Percentiles rank a stretch among this genome's conserved stretches.
Evolutionary conservation across 2,329 filamentous ascomycete species (phyloP).

Genomic region (Colletotrichum sp.): DNA sequence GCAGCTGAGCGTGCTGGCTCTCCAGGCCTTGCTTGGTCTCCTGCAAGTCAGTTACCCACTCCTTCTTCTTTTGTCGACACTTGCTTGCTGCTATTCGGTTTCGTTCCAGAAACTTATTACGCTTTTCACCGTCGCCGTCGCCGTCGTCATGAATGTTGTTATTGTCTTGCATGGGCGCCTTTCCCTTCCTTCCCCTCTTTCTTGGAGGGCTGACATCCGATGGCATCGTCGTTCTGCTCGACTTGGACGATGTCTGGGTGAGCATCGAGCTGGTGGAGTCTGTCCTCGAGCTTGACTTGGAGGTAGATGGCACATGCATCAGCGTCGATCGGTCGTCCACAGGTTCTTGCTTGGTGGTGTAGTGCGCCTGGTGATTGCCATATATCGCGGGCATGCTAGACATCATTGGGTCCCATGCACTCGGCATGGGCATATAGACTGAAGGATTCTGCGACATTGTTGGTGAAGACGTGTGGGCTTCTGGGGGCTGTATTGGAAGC

Average conservation of each 20-base stretch:
- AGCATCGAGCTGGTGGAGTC: background rate
- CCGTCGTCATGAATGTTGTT: background rate
- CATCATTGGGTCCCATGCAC: conserved; percentile 10
- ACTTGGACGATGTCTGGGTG: conserved; percentile 1
- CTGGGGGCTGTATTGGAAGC: background rate
- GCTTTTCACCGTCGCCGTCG: conserved; percentile 43
- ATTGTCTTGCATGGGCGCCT: conserved; percentile 23
- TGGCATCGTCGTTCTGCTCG: conserved; percentile 22
- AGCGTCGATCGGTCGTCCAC: background rate
- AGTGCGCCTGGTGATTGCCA: conserved; percentile 6
- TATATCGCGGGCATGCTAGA: background rate
- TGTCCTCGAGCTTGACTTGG: background rate
- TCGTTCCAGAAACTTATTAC: conserved; percentile 67
- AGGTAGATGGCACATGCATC: background rate
- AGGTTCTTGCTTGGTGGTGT: conserved; percentile 13
- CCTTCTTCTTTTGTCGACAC: conserved; percentile 72
- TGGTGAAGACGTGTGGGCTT: background rate
- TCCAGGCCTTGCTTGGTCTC: conserved; percentile 50
- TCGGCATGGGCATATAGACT: conserved; percentile 2
- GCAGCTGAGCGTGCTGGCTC: conserved; percentile 45
- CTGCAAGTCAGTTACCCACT: conserved; percentile 56
- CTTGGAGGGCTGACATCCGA: conserved; percentile 21
- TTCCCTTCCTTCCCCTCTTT: conserved; percentile 30
- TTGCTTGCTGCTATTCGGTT: conserved; percentile 78
- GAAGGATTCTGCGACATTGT: conserved; percentile 3